phyloP scores from a whole-genome alignment of 331 rosid genomes.

The Telfairia occidentalis region DNA sequence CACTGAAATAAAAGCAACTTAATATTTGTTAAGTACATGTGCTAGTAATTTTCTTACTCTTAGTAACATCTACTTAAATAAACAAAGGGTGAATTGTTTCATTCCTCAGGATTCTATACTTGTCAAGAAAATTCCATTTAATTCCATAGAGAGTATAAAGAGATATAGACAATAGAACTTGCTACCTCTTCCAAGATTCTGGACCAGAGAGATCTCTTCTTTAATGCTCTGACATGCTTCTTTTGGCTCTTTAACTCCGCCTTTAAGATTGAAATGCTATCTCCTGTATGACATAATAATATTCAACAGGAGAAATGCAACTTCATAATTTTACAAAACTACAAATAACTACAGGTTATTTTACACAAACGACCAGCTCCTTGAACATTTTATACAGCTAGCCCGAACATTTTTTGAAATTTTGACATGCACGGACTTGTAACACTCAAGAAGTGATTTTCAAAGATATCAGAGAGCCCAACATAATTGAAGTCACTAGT shows the following conservation, averaged over 20 bases:
- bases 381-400: background rate
- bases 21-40: background rate
- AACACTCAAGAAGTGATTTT: background rate
- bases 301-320: background rate
- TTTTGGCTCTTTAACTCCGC: slow-evolving; percentile 88
- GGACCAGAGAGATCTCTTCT: slow-evolving; percentile 96
- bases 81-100: background rate
- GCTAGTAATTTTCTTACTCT: background rate
- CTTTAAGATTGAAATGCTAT: slow-evolving; percentile 84
- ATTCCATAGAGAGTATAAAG: slow-evolving; percentile 2
- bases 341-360: slow-evolving; percentile 1
- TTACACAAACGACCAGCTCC: background rate
- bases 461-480: background rate
- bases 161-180: slow-evolving; percentile 17
- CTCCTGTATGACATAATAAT: slow-evolving; percentile 45
- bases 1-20: background rate
- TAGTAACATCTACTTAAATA: background rate
- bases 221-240: slow-evolving; percentile 83
- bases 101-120: background rate
- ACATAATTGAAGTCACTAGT: slow-evolving; percentile 12
- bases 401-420: background rate
- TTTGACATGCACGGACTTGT: background rate
- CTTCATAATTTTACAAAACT: background rate
- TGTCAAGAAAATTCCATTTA: background rate
- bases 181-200: slow-evolving; percentile 93